Evolutionary conservation across 106 monocot species (phyloP).

Genomic region (Dendrobium catenatum): DNA sequence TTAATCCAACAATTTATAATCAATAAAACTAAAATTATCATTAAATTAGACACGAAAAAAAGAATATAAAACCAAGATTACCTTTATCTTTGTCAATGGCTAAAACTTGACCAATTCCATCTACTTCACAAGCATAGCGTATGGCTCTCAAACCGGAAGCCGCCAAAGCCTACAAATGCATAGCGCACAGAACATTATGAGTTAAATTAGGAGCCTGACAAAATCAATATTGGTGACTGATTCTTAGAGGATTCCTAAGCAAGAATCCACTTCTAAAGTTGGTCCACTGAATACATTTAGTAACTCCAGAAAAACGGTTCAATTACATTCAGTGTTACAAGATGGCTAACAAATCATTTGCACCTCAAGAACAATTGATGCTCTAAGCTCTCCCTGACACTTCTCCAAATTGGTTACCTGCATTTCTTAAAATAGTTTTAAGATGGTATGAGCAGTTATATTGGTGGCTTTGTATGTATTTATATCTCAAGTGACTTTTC

Average conservation of each 20-base stretch:
- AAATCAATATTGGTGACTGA: neutral
- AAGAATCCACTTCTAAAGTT: too few species aligned
- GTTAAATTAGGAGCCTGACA: neutral
- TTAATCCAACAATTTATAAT: too few species aligned
- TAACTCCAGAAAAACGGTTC: too few species aligned
- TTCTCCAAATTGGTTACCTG: conserved; percentile 29
- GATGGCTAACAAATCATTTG: neutral
- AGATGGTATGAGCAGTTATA: too few species aligned
- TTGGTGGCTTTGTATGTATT: too few species aligned
- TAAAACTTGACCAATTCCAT: conserved; percentile 69
- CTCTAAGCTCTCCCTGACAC: conserved; percentile 38
- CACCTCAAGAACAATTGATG: conserved; percentile 78
- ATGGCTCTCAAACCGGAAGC: conserved; percentile 91
- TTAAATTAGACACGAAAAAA: too few species aligned
- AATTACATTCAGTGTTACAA: too few species aligned
- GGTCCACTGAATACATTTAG: too few species aligned
- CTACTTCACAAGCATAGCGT: conserved; percentile 85
- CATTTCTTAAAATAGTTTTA: neutral
- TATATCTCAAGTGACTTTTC: conserved; percentile 3
- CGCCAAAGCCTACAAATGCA: conserved; percentile 61
- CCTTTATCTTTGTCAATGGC: conserved; percentile 91
- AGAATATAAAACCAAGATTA: conserved; percentile 10
- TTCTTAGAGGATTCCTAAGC: neutral
- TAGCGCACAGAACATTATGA: neutral
- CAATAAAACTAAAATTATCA: too few species aligned